Base-by-base conservation (phyloP, 2,329 filamentous ascomycete genomes). In the Sordariomycetes sp. region DNA sequence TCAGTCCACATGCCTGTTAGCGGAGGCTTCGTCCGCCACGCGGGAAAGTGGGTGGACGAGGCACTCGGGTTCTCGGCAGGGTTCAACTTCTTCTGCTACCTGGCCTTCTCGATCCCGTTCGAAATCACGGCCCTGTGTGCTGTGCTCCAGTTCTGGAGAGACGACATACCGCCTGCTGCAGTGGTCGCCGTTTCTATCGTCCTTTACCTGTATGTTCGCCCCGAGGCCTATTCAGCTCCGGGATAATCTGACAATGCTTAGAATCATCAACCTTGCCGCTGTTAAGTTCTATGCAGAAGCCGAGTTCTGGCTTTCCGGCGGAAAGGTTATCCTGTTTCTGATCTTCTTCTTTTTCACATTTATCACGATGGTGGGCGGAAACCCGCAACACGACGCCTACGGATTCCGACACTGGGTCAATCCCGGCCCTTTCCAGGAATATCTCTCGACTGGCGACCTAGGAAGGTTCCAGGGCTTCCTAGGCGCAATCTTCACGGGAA, bases 301-400 rank as follows among this genome's bases (percentile, higher is more conserved):
- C 12, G 88, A 92, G 66, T 92, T 92, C 65, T 85, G 79, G 79
- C 73, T 85, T 2, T 79, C 80, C 2, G 72, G 70, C 43, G 83
- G 83, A 62, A 88, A 89, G 68, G 76, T 88, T 35, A 68, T 88
- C 24, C 75, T 89, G 52, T 86, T 87, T 63, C 73, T 85, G 59
- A 82, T 84, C 16, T 74, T 89, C 56, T 86, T 90, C 68, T 72
- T 77, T 65, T 91, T 87, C 70, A 90, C 89, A 18, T 88, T 93
- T 66, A 78, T 93, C 63, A 85, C 83, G 53, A 90, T 91, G 86
- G 75, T 90, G 7, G 89, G 88, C 35, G 89, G 87, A 28, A 92
- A 92, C 63, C 88, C 89, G 0, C 67, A 83, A 4, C 74, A 81
- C 53, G 85, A 88, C 64, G 76, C 82, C 51, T 73, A 90, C 1